Percentiles rank a stretch among this genome's conserved stretches.
phyloP scores from a whole-genome alignment of 768 basidiomycete species.

The Tylopilus vinaceipallidus region DNA sequence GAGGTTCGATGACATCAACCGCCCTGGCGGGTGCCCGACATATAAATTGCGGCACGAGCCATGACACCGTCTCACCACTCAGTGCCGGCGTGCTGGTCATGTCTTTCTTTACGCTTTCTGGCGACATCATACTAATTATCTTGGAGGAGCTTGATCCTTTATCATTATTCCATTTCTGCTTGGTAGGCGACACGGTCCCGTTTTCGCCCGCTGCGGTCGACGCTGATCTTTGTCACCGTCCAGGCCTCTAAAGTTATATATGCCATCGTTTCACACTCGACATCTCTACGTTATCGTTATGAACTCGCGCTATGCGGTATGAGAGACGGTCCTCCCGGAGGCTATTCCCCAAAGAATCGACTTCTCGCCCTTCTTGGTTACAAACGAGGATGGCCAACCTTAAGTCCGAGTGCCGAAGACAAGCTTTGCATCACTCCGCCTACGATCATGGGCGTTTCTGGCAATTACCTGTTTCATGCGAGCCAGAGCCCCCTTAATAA shows the following conservation, averaged over 20 bases:
- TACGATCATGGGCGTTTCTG: slow-evolving; percentile 33
- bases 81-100: slow-evolving; percentile 36
- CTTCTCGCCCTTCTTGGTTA: slow-evolving; percentile 31
- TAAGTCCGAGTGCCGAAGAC: slow-evolving; percentile 32
- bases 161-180: slow-evolving; percentile 33
- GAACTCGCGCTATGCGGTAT: slow-evolving; percentile 33
- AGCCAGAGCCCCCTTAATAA: slow-evolving; percentile 33
- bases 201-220: not conserved
- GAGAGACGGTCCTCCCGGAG: slow-evolving; percentile 26
- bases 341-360: slow-evolving; percentile 16
- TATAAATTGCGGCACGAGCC: slow-evolving; percentile 27
- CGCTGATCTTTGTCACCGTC: not conserved
- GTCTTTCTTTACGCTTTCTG: slow-evolving; percentile 33
- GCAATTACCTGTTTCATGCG: slow-evolving; percentile 33
- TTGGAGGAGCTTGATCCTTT: slow-evolving; percentile 34
- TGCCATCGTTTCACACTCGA: slow-evolving; percentile 22
- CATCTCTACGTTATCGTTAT: slow-evolving; percentile 31
- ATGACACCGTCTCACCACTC: slow-evolving; percentile 13
- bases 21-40: slow-evolving; percentile 23
- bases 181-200: slow-evolving; percentile 19
- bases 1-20: slow-evolving; percentile 21
- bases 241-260: slow-evolving; percentile 27
- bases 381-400: slow-evolving; percentile 34
- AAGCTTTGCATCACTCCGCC: slow-evolving; percentile 30
- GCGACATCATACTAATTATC: slow-evolving; percentile 30